Evolutionary conservation across 108 stramenopile genomes (phyloP).

Genomic region (Conticribra weissflogii): DNA sequence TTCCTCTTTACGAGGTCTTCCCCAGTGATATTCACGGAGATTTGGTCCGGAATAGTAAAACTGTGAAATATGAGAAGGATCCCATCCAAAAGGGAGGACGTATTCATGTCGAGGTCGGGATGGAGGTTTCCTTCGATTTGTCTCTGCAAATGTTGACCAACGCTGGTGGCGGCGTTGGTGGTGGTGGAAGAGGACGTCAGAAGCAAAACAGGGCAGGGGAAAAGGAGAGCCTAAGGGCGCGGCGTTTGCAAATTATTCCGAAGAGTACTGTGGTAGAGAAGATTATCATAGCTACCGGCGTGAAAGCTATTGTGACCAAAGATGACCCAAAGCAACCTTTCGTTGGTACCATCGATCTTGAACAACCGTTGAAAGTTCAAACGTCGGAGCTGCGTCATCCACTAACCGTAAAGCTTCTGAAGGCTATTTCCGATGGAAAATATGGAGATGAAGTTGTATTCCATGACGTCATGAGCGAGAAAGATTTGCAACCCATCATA

Average conservation of each 20-base stretch:
- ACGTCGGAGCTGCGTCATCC: constrained; percentile 62
- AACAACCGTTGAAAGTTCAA: constrained; percentile 36
- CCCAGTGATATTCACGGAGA: constrained; percentile 70
- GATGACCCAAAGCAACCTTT: constrained; percentile 65
- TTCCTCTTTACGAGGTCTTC: constrained; percentile 68
- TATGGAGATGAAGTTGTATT: constrained; percentile 58
- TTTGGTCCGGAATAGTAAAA: constrained; percentile 37
- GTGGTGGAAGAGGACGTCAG: constrained; percentile 23
- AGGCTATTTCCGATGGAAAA: constrained; percentile 49
- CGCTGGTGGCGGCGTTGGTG: constrained; percentile 17
- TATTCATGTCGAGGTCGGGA: constrained; percentile 46
- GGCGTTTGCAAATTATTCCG: constrained; percentile 67
- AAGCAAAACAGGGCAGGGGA: constrained; percentile 37
- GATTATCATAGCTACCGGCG: constrained; percentile 53
- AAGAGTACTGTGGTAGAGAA: constrained; percentile 52
- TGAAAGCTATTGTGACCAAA: constrained; percentile 59
- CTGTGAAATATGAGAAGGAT: constrained; percentile 10
- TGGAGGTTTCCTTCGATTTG: constrained; percentile 79
- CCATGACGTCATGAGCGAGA: constrained; percentile 59
- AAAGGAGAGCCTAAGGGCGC: constrained; percentile 75
- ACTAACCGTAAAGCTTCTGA: constrained; percentile 61
- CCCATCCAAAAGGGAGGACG: constrained; percentile 30
- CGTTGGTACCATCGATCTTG: constrained; percentile 63
- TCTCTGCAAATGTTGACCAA: constrained; percentile 58
- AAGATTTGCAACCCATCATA: constrained; percentile 60